Base-by-base conservation (phyloP, 1,139 yeast species). In the Protomyces inouyei region DNA sequence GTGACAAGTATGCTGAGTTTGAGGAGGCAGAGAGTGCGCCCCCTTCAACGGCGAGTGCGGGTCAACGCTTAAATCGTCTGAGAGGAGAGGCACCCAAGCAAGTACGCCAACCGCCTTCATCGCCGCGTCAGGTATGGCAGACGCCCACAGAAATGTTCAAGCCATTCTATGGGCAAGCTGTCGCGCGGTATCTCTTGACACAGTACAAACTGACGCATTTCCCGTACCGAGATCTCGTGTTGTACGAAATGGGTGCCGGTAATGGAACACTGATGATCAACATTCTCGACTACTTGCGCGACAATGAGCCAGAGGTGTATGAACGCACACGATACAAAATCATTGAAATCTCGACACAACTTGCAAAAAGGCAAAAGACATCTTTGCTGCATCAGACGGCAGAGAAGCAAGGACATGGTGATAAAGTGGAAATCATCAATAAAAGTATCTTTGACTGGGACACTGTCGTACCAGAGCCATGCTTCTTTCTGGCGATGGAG, bases 231-330 rank as follows among this genome's bases (percentile, higher is more conserved):
- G 90, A 86, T 70, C 77, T 89, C 59, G 79, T 85, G 6, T 87
- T 89, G 14, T 90, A 88, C 74, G 97, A 90, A 75, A 84, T 88
- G 81, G 96, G 96, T 66, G 96, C 93, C 45, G 96, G 96, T 69
- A 89, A 89, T 71, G 96, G 96, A 64, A 89, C 96, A 0, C 75
- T 89, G 65, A 89, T 89, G 96, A 75, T 83, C 66, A 86, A 89
- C 71, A 82, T 89, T n/a, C 76, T 89, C 69, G 85, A 85, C 71
- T 89, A 80, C 72, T 81, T 89, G 67, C 79, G 83, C 67, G 77
- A 76, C 28, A 77, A 80, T 21, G 87, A 86, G 68, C 93, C 95
- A 0, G 91, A 87, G 52, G 84, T 88, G 12, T 90, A 88, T 72
- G 75, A 78, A 12, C 78, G 84, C 53, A 86, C 92, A 0, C 81